Conservation (phyloP, 2,329 filamentous ascomycete genomes). For the Incumbomyces lentus region DNA sequence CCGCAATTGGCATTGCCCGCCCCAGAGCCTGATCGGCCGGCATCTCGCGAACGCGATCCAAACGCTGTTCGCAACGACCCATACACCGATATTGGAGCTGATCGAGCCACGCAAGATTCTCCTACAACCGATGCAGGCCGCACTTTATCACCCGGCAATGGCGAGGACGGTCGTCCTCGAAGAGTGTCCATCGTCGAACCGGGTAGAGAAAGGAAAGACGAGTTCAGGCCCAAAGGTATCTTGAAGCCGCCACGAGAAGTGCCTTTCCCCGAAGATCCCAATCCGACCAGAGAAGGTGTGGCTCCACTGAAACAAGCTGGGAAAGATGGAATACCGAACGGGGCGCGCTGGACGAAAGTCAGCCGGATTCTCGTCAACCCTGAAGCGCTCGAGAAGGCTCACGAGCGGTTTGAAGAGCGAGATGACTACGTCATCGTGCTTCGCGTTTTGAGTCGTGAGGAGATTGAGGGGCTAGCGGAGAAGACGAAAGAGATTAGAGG, state of each 20-base stretch:
- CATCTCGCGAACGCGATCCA: not conserved
- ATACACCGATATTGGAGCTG: constrained; percentile 11
- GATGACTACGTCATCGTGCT: constrained; percentile 89
- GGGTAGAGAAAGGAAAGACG: constrained; percentile 53
- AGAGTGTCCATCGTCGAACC: constrained; percentile 53
- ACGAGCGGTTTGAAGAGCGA: constrained; percentile 85
- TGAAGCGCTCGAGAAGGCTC: constrained; percentile 71
- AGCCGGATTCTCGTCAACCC: constrained; percentile 81
- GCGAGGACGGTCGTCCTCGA: constrained; percentile 17
- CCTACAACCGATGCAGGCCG: constrained; percentile 1
- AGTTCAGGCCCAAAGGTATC: constrained; percentile 66
- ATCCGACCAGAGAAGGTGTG: constrained; percentile 77
- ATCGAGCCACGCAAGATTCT: not conserved
- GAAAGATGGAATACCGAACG: constrained; percentile 62
- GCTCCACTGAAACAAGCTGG: constrained; percentile 85
- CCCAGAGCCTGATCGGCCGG: not conserved
- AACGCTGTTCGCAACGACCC: not conserved
- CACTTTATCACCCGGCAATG: constrained; percentile 15
- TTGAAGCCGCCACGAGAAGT: constrained; percentile 63
- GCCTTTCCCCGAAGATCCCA: constrained; percentile 77
- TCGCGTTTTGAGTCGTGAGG: constrained; percentile 73
- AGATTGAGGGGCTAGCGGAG: constrained; percentile 77
- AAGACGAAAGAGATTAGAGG: constrained; percentile 74
- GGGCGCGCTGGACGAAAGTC: constrained; percentile 89
- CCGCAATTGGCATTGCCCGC: not conserved